Base-by-base conservation (phyloP, 2,329 filamentous ascomycete species). In the Emergomyces africanus region DNA sequence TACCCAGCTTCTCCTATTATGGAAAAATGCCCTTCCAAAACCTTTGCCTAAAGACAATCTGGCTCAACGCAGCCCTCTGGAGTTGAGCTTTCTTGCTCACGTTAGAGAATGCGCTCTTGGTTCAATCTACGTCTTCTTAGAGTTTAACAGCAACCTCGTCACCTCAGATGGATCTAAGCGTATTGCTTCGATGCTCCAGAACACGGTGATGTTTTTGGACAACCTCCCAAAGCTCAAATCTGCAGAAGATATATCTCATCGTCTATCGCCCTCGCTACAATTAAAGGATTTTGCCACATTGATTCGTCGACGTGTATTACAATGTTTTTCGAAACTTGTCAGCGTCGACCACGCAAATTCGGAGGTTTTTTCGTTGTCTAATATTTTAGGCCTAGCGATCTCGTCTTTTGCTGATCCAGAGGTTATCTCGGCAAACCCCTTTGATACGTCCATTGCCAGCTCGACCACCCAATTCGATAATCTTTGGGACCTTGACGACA, bases 1-100 rank as follows among this genome's bases (percentile, higher is more conserved):
- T 8, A 92, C 91, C 2, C 94, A 99, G 69, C 79, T 99, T 25
- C 83, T 99, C 59, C 77, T 99, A 9, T 78, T 99, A 6, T 99
- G 94, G 94, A 96, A 96, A 73, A 99, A 97, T 72, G 92, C 94
- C 0, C 79, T 99, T 12, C 92, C 95, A 0, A 96, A 95, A 68
- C 92, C 95, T 5, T 75, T 97, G n/a, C 86, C 90, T 39, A 95
- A 90, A 71, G 92, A 97, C 65, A 95, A 94, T 65, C 89, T 90
- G 56, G 83, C 87, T 0, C 85, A 92, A 63, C 83, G 91, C 57
- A 92, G 88, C 63, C 81, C 90, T 56, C 78, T 97, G 8, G 95
- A 99, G 70, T 85, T 92, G 3, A 95, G 90, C 42, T 99, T 96
- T 68, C 78, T 99, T 18, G 88, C 91, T 0, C 94, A 99, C 71